Evolutionary conservation across 768 basidiomycete species (phyloP).

Genomic region (Amanita rubescens): DNA sequence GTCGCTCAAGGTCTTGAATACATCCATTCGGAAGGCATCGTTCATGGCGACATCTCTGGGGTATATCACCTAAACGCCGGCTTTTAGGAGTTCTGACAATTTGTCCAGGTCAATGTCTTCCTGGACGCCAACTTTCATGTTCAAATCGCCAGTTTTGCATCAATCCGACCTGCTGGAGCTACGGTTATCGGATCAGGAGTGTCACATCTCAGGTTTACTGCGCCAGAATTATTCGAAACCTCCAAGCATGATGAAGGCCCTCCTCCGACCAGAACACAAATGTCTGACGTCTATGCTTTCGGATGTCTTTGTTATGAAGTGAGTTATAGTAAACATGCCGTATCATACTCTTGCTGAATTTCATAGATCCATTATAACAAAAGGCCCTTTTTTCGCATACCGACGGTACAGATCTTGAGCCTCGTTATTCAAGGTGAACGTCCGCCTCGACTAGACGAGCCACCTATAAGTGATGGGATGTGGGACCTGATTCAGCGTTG

Average conservation of each 20-base stretch:
- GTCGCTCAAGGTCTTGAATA: neutral
- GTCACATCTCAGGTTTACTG: neutral
- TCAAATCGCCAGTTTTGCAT: neutral
- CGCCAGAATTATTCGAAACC: neutral
- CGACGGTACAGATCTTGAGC: neutral
- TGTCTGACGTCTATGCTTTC: neutral
- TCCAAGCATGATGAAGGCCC: neutral
- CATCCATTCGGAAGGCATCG: neutral
- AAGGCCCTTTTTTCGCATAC: neutral
- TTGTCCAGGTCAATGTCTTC: neutral
- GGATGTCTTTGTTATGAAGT: slow-evolving; percentile 1
- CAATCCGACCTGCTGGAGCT: neutral
- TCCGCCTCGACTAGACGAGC: neutral
- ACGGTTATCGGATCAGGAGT: neutral
- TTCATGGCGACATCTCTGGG: neutral
- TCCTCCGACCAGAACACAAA: neutral
- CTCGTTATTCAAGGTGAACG: neutral
- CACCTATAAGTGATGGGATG: neutral
- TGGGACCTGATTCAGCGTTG: neutral
- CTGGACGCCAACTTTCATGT: neutral
- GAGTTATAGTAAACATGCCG: neutral
- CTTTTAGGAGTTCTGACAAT: neutral
- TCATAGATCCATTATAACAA: neutral
- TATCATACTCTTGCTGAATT: neutral
- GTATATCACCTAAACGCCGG: neutral